A percentile compares a stretch with the other conserved stretches of the same genome.
Conservation (phyloP, 129 eudicot species). For the Kitagawia praeruptora region DNA sequence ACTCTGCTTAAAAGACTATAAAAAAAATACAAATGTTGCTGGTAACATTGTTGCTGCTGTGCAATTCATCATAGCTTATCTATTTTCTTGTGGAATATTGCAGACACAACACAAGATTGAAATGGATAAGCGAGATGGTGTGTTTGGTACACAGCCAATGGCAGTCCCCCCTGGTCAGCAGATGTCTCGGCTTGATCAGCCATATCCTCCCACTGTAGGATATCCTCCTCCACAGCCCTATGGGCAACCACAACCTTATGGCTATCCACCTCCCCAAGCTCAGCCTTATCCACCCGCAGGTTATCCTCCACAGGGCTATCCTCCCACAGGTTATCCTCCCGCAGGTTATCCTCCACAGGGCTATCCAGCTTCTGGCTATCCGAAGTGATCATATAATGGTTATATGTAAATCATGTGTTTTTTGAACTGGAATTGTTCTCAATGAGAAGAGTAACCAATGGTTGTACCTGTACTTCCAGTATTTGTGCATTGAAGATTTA, state of each 20-base stretch:
- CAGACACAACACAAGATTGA: conserved; percentile 99
- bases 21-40: too few relatives aligned
- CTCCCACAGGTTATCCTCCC: conserved; percentile 58
- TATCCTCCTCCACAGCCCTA: conserved; percentile 63
- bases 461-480: neutral
- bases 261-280: conserved; percentile 50
- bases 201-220: conserved; percentile 74
- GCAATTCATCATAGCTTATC: neutral
- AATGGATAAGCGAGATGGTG: conserved; percentile 97
- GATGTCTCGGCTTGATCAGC: conserved; percentile 98
- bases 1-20: neutral
- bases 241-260: conserved; percentile 38
- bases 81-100: neutral
- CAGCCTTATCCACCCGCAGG: conserved; percentile 55
- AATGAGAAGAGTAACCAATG: neutral
- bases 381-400: conserved; percentile 24
- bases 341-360: conserved; percentile 53
- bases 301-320: conserved; percentile 40
- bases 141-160: conserved; percentile 86
- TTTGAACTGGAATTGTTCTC: neutral
- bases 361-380: conserved; percentile 8
- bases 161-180: conserved; percentile 78
- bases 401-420: neutral
- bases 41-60: neutral
- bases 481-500: neutral